Evolutionary conservation across 441 rosid genomes (phyloP).

Genomic region (Oxalis stricta): DNA sequence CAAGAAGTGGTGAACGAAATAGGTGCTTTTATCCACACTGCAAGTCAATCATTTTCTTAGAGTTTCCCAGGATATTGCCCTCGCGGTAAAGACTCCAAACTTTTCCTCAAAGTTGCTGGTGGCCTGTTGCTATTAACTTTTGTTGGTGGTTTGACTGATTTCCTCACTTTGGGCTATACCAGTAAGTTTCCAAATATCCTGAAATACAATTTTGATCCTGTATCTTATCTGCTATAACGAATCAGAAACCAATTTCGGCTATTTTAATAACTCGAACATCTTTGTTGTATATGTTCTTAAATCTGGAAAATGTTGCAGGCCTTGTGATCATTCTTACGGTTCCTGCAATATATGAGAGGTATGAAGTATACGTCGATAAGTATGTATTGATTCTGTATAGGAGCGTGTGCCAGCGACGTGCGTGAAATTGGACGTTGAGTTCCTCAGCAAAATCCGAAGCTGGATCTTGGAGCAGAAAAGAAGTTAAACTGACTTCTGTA

Average conservation of each 20-base stretch:
- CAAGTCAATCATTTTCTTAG: conserved; percentile 43
- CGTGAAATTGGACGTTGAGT: conserved; percentile 26
- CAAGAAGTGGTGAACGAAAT: conserved; percentile 46
- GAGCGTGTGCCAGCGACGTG: conserved; percentile 29
- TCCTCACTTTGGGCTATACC: conserved; percentile 56
- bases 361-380: conserved; percentile 40
- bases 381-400: conserved; percentile 14
- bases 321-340: conserved; percentile 49
- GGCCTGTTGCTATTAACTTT: conserved; percentile 46
- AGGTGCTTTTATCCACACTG: conserved; percentile 27
- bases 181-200: conserved; percentile 32
- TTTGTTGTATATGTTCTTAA: neutral
- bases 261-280: neutral
- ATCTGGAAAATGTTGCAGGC: conserved; percentile 24
- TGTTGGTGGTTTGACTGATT: conserved; percentile 55
- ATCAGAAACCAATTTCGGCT: neutral
- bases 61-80: conserved; percentile 51
- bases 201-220: neutral
- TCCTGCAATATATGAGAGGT: conserved; percentile 70
- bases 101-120: conserved; percentile 46
- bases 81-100: conserved; percentile 58
- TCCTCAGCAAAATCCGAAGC: conserved; percentile 21
- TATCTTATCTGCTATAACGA: neutral
- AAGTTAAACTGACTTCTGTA: conserved; percentile 38
- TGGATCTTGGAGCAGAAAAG: conserved; percentile 42